A percentile compares a stretch with the other conserved stretches of the same genome.
Conservation (phyloP, 106 monocot genomes). For the Phalaenopsis equestris region DNA sequence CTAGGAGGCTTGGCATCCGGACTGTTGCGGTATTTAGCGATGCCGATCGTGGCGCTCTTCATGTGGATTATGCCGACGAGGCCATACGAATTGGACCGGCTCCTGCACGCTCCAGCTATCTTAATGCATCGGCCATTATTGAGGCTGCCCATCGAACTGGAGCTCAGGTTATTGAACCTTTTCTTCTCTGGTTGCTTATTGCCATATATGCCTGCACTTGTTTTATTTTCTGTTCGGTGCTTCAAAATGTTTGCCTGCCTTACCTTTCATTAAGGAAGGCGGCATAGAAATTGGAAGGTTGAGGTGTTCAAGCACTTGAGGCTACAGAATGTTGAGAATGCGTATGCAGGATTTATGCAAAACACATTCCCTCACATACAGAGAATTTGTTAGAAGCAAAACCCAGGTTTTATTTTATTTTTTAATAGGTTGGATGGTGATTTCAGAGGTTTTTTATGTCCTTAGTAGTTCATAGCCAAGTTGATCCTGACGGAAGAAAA, state of each 20-base stretch:
- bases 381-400: neutral
- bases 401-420: neutral
- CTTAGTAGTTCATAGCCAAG: neutral
- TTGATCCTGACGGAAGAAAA: too few relatives aligned
- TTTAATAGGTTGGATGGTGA: neutral
- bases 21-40: conserved; percentile 98
- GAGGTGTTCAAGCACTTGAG: neutral
- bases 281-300: neutral
- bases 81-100: conserved; percentile 82
- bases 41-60: conserved; percentile 61
- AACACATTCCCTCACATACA: neutral
- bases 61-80: conserved; percentile 75
- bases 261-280: too few relatives aligned
- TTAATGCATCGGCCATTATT: conserved; percentile 61
- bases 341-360: neutral
- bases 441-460: neutral
- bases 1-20: conserved; percentile 66
- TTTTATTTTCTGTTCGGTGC: neutral
- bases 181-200: neutral
- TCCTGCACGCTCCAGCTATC: conserved; percentile 78
- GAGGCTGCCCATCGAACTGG: conserved; percentile 77
- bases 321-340: too few relatives aligned
- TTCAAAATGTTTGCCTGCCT: neutral
- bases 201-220: neutral
- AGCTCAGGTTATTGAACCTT: conserved; percentile 54